Conservation (phyloP, 2,329 filamentous ascomycete genomes). For the Lachnellula subtilissima region DNA sequence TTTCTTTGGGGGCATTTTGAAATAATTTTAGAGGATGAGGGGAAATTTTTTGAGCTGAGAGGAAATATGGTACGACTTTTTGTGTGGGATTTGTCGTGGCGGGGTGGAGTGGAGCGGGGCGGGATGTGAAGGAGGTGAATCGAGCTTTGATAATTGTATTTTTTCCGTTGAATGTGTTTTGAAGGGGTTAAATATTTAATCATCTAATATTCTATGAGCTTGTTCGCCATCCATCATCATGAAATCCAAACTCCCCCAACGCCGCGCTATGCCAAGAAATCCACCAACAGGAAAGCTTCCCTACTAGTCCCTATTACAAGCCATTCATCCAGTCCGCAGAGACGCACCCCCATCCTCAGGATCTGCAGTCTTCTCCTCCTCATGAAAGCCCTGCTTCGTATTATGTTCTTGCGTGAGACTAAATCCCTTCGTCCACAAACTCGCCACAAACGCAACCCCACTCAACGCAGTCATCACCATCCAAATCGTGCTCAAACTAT, state of each 20-base stretch:
- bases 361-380: slow-evolving; percentile 31
- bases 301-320: not conserved
- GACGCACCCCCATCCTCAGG: slow-evolving; percentile 1
- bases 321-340: not conserved
- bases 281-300: not conserved
- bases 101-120: not conserved
- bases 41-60: not conserved
- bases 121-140: not conserved
- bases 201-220: not conserved
- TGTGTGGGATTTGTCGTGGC: not conserved
- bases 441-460: slow-evolving; percentile 43
- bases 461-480: slow-evolving; percentile 50
- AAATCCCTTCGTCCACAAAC: slow-evolving; percentile 45
- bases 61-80: not conserved
- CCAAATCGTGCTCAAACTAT: slow-evolving; percentile 51
- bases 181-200: not conserved
- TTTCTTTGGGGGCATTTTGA: slow-evolving; percentile 40
- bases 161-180: too few relatives aligned
- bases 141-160: not conserved
- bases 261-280: not conserved
- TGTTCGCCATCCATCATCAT: not conserved
- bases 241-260: not conserved
- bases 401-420: slow-evolving; percentile 42
- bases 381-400: slow-evolving; percentile 44
- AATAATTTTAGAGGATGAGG: not conserved